A percentile compares a stretch with the other conserved stretches of the same genome.
Conservation (phyloP, 148 eudicot genomes). For the Arctostaphylos glauca region DNA sequence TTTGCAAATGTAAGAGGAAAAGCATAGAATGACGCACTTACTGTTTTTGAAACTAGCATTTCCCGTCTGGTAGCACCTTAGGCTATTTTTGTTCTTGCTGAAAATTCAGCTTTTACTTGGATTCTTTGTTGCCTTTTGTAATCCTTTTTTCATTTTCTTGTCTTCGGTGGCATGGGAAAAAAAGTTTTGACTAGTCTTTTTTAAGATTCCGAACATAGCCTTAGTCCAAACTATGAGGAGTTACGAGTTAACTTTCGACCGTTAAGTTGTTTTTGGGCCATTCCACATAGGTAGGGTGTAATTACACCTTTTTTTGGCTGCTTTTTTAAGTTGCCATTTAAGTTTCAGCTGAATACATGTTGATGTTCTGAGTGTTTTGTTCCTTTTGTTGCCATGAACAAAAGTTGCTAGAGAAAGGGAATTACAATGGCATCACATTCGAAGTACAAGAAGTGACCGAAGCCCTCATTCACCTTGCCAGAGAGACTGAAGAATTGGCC, state of each 20-base stretch:
- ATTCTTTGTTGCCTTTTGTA: too few relatives aligned
- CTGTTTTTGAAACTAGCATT: too few relatives aligned
- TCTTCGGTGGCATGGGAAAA: too few relatives aligned
- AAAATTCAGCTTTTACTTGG: too few relatives aligned
- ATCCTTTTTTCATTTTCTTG: too few relatives aligned
- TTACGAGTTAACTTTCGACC: not conserved
- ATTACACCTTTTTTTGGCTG: not conserved
- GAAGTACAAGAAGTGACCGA: slow-evolving; percentile 50
- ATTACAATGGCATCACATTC: slow-evolving; percentile 19
- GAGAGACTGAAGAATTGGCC: slow-evolving; percentile 68
- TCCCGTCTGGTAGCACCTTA: too few relatives aligned
- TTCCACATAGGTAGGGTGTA: not conserved
- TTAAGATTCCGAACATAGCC: not conserved
- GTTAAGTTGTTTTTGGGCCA: not conserved
- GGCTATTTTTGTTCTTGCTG: too few relatives aligned
- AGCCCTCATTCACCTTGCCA: slow-evolving; percentile 50
- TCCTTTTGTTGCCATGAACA: not conserved
- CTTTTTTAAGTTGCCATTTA: not conserved
- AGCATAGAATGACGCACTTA: too few relatives aligned
- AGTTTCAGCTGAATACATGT: not conserved
- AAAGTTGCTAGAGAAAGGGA: slow-evolving; percentile 57
- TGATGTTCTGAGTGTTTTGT: not conserved
- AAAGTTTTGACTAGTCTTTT: too few relatives aligned
- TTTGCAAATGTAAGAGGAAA: too few relatives aligned
- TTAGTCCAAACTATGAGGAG: not conserved